These are phyloP conservation scores for Zasmidium cellare DNA, from an alignment of 2,329 filamentous ascomycete species.

Conservation along the genomic window DNA sequence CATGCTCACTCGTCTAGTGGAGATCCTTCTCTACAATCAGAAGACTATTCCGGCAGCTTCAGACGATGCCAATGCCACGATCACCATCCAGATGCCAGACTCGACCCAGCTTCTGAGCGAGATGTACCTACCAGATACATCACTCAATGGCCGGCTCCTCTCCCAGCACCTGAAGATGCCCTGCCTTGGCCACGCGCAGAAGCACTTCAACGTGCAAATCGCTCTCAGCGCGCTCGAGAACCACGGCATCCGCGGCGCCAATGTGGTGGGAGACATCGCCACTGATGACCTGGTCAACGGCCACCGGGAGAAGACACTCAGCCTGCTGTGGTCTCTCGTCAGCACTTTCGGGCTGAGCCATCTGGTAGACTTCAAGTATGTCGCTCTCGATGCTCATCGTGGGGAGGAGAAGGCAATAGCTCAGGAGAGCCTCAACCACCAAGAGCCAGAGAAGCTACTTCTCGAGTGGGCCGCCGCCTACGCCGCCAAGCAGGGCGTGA, in stretches of 20 bases:
- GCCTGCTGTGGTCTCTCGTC: conserved; percentile 61
- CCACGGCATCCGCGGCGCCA: conserved; percentile 42
- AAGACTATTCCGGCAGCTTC: background rate
- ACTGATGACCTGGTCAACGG: conserved; percentile 64
- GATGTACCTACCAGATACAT: conserved; percentile 27
- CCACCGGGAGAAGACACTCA: conserved; percentile 64
- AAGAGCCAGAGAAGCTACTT: conserved; percentile 42
- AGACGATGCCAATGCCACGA: conserved; percentile 36
- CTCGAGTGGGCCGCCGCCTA: conserved; percentile 58
- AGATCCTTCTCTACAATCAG: conserved; percentile 49
- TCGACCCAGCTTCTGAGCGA: conserved; percentile 45
- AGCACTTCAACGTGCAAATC: conserved; percentile 60
- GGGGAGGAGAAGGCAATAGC: background rate
- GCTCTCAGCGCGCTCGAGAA: conserved; percentile 55
- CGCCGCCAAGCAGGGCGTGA: conserved; percentile 23
- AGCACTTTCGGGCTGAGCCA: conserved; percentile 56
- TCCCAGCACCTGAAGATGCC: conserved; percentile 61
- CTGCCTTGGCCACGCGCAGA: conserved; percentile 55
- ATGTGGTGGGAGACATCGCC: conserved; percentile 45
- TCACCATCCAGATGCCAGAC: conserved; percentile 48
- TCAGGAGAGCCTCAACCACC: background rate
- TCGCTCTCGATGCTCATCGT: conserved; percentile 47
- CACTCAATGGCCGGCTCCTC: conserved; percentile 41
- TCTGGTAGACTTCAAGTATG: conserved; percentile 57
- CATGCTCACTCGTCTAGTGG: conserved; percentile 59